Conservation (phyloP, 768 basidiomycete genomes). For the Suillus ampliporus region DNA sequence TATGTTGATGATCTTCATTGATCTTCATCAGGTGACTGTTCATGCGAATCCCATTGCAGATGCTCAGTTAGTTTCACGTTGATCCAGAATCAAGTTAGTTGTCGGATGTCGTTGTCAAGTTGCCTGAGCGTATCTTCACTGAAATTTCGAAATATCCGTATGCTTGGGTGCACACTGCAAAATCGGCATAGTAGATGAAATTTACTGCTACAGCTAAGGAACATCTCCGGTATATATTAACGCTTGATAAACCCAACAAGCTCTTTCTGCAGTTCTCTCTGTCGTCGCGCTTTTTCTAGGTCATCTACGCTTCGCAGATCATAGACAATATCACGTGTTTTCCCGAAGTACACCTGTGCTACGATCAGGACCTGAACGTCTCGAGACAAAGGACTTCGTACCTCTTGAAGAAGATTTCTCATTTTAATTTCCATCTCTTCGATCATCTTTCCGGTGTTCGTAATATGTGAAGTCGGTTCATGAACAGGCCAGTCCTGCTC, state of each 20-base stretch:
- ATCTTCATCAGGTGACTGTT: conserved; percentile 67
- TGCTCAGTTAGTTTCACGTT: conserved; percentile 44
- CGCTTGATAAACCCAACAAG: conserved; percentile 86
- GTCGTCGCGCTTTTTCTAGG: conserved; percentile 78
- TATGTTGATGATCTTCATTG: conserved; percentile 14
- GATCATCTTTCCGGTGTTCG: conserved; percentile 93
- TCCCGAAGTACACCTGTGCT: conserved; percentile 89
- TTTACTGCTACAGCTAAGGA: conserved; percentile 10
- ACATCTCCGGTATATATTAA: conserved; percentile 36
- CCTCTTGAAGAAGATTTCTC: conserved; percentile 93
- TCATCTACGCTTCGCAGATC: conserved; percentile 90
- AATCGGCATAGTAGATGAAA: background rate
- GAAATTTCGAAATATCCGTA: background rate
- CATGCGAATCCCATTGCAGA: conserved; percentile 97
- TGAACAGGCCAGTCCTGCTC: conserved; percentile 89
- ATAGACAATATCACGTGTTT: conserved; percentile 94
- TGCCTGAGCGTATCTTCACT: too few relatives aligned
- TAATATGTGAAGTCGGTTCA: conserved; percentile 83
- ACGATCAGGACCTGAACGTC: conserved; percentile 16
- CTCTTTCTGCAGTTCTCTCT: conserved; percentile 90
- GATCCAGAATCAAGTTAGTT: conserved; percentile 8
- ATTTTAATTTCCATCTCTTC: conserved; percentile 99
- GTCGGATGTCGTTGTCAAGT: background rate
- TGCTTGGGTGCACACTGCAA: background rate
- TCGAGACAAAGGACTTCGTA: conserved; percentile 31